Percentiles rank a stretch among this genome's conserved stretches.
Evolutionary conservation across 129 eudicot species (phyloP).

Genomic region (Smallanthus sonchifolius): DNA sequence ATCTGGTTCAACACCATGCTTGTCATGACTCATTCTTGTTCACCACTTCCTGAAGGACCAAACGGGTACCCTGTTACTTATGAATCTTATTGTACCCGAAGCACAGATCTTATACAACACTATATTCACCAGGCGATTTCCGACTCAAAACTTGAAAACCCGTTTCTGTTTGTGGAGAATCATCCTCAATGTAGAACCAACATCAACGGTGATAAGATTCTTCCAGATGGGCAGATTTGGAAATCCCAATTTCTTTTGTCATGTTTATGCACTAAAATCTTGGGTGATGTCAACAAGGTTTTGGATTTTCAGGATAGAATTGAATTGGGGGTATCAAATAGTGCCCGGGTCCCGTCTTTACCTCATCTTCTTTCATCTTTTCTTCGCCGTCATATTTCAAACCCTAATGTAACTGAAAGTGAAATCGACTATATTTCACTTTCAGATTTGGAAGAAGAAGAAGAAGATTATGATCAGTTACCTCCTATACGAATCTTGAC

Average conservation of each 20-base stretch:
- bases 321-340: conserved; percentile 51
- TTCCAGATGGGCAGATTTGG: conserved; percentile 94
- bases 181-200: conserved; percentile 65
- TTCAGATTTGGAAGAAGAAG: conserved; percentile 64
- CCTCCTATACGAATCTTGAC: conserved; percentile 89
- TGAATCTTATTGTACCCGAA: conserved; percentile 58
- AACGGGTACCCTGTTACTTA: conserved; percentile 70
- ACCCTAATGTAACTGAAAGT: conserved; percentile 37
- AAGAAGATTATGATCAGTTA: conserved; percentile 84
- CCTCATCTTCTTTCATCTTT: conserved; percentile 91
- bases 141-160: conserved; percentile 79
- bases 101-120: conserved; percentile 71
- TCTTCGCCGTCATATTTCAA: conserved; percentile 55
- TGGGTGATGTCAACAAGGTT: conserved; percentile 71
- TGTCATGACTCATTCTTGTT: conserved; percentile 88
- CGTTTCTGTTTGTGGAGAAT: conserved; percentile 82
- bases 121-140: conserved; percentile 75
- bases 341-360: conserved; percentile 59
- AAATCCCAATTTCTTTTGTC: conserved; percentile 62
- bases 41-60: conserved; percentile 80
- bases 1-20: conserved; percentile 96
- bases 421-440: conserved; percentile 39
- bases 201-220: conserved; percentile 63
- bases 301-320: conserved; percentile 63
- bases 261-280: conserved; percentile 79